phyloP scores from a whole-genome alignment of 106 monocot species.

The Phalaenopsis aphrodite region DNA sequence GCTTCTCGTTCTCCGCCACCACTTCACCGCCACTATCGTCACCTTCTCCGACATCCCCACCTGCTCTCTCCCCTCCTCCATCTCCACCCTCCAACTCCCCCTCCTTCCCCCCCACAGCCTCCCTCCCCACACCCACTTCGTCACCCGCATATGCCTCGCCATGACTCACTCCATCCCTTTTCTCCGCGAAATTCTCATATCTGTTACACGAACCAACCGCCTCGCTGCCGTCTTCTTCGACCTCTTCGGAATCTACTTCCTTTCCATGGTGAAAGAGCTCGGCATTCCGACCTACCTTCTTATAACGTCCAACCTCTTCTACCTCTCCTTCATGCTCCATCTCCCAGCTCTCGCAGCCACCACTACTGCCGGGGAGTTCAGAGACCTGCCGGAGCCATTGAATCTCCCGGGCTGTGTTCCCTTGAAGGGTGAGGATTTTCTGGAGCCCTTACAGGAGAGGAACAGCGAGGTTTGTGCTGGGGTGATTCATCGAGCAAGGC shows the following conservation, averaged over 20 bases:
- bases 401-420: background rate
- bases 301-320: background rate
- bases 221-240: too few species aligned
- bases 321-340: background rate
- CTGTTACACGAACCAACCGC: too few species aligned
- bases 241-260: too few species aligned
- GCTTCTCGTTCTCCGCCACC: slow-evolving; percentile 4
- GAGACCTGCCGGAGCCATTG: background rate
- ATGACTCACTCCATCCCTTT: too few species aligned
- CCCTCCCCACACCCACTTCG: background rate
- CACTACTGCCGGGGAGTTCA: background rate
- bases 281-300: background rate
- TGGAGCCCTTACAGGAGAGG: background rate
- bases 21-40: slow-evolving; percentile 36
- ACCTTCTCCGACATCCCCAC: slow-evolving; percentile 21
- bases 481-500: background rate
- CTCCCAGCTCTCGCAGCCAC: background rate
- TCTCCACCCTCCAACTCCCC: slow-evolving; percentile 2
- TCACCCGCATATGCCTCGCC: too few species aligned
- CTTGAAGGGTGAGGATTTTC: background rate
- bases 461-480: background rate
- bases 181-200: too few species aligned
- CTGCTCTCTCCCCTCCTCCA: slow-evolving; percentile 27
- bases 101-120: background rate
- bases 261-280: too few species aligned